Evolutionary conservation across 176 grass and related monocot genomes (phyloP).

Genomic region (Musa schizocarpa): DNA sequence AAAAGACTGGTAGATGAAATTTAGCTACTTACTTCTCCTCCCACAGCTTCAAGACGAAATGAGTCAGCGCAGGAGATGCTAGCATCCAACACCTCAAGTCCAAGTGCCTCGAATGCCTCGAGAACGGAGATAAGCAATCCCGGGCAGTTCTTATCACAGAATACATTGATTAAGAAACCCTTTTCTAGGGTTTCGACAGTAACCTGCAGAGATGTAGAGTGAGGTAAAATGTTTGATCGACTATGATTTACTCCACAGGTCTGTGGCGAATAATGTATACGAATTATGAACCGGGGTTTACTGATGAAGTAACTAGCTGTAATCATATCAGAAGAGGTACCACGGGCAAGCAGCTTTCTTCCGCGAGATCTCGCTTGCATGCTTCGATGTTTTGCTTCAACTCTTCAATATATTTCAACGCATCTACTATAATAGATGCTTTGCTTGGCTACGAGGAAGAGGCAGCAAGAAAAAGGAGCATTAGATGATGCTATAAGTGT

Average conservation of each 20-base stretch:
- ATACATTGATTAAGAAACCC: not conserved
- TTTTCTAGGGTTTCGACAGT: not conserved
- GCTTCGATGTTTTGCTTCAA: conserved; percentile 54
- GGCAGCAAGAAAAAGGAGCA: no score
- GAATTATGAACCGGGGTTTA: no score
- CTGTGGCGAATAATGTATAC: no score
- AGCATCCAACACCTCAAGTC: not conserved
- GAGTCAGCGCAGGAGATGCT: not conserved
- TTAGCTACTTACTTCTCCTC: not conserved
- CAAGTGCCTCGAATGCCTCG: not conserved
- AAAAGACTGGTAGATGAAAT: not conserved
- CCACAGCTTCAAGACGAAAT: not conserved
- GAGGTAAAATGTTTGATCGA: no score
- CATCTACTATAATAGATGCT: conserved; percentile 53
- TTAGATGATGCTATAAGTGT: no score
- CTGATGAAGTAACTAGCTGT: no score
- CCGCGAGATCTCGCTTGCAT: conserved; percentile 45
- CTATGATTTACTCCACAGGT: no score
- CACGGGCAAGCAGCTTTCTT: conserved; percentile 28
- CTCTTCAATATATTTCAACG: conserved; percentile 53
- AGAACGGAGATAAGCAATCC: not conserved
- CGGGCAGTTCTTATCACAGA: not conserved
- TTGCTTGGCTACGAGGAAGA: conserved; percentile 30
- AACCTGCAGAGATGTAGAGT: not conserved
- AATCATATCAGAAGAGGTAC: conserved; percentile 2